These are phyloP conservation scores for Nakazawaea peltata DNA, from an alignment of 805 yeast genomes.

Conservation along the genomic window DNA sequence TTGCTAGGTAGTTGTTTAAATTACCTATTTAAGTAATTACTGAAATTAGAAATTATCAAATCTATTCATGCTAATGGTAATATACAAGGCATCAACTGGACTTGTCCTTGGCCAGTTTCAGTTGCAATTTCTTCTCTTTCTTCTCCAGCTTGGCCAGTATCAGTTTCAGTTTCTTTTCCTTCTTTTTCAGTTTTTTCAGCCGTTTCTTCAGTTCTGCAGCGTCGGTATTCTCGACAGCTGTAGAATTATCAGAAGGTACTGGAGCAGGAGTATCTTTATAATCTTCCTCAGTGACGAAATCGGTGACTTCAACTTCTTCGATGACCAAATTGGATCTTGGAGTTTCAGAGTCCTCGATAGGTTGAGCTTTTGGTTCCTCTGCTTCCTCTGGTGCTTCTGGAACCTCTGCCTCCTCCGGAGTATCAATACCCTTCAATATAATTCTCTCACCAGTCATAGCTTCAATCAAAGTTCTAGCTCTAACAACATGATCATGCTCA, in stretches of 20 bases:
- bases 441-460: constrained; percentile 28
- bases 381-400: constrained; percentile 10
- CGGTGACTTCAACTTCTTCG: constrained; percentile 35
- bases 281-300: constrained; percentile 22
- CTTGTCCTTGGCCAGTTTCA: no score
- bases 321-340: constrained; percentile 24
- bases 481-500: constrained; percentile 30
- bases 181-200: constrained; percentile 13
- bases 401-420: constrained; percentile 10
- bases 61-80: no score
- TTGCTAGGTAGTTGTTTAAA: no score
- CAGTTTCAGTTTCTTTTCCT: constrained; percentile 12
- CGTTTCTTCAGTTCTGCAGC: constrained; percentile 12
- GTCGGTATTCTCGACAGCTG: no score
- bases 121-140: no score
- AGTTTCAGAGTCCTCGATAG: background rate
- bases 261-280: no score
- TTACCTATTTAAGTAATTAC: no score
- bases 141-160: constrained; percentile 10
- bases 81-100: no score
- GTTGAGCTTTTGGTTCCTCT: constrained; percentile 8
- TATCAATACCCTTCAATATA: constrained; percentile 22
- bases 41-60: no score
- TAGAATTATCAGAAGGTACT: no score
- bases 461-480: constrained; percentile 30